A percentile compares a stretch with the other conserved stretches of the same genome.
phyloP scores from a whole-genome alignment of 1,139 yeast species.

The Zygosaccharomyces sapae region DNA sequence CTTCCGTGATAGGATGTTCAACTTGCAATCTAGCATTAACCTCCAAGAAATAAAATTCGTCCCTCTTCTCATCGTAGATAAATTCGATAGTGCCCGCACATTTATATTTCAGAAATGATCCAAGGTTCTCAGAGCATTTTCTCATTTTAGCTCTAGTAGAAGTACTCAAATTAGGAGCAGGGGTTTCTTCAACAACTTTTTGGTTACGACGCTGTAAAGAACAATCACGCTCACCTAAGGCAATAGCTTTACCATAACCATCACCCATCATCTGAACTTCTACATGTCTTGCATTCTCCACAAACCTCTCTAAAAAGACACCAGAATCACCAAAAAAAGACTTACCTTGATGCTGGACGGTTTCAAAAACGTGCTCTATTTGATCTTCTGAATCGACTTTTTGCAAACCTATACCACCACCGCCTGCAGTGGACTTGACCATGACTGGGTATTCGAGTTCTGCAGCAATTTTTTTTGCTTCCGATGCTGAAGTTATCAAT shows the following conservation, averaged over 20 bases:
- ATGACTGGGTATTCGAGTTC: slow-evolving; percentile 82
- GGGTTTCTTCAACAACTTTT: slow-evolving; percentile 93
- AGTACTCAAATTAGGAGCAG: slow-evolving; percentile 90
- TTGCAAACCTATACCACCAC: slow-evolving; percentile 97
- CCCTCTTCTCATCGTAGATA: slow-evolving; percentile 78
- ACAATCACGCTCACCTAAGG: slow-evolving; percentile 96
- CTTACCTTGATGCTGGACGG: slow-evolving; percentile 90
- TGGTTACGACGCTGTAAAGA: slow-evolving; percentile 96
- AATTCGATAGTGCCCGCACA: slow-evolving; percentile 98
- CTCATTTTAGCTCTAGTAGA: slow-evolving; percentile 71
- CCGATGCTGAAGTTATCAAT: slow-evolving; percentile 61
- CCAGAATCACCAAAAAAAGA: slow-evolving; percentile 93
- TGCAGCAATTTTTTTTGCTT: slow-evolving; percentile 74
- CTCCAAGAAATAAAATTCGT: slow-evolving; percentile 89
- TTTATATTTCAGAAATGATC: slow-evolving; percentile 75
- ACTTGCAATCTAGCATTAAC: slow-evolving; percentile 96
- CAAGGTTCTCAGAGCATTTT: slow-evolving; percentile 79
- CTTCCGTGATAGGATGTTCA: slow-evolving; percentile 95
- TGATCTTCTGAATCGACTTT: slow-evolving; percentile 81
- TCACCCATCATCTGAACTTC: slow-evolving; percentile 97
- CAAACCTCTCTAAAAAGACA: slow-evolving; percentile 89
- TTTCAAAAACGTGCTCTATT: slow-evolving; percentile 75
- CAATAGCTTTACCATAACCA: slow-evolving; percentile 86
- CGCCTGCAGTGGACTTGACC: slow-evolving; percentile 98
- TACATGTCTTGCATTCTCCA: slow-evolving; percentile 91